Conservation (phyloP, 495 filamentous ascomycete genomes). For the Hypoxylon fragiforme region DNA sequence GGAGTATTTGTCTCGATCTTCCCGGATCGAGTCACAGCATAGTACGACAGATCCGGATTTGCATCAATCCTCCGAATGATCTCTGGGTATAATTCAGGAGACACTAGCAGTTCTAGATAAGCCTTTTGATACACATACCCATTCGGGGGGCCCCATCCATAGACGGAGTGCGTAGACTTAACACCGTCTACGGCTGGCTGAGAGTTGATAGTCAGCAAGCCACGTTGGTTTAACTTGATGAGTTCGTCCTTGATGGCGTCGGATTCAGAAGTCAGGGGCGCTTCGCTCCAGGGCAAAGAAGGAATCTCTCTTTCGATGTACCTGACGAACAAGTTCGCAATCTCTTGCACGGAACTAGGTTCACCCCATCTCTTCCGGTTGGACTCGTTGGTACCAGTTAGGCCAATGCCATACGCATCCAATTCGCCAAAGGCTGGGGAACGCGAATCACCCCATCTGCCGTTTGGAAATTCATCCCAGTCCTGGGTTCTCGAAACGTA, state of each 20-base stretch:
- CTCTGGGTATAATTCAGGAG: constrained; percentile 75
- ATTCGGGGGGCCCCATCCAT: constrained; percentile 93
- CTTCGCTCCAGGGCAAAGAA: constrained; percentile 92
- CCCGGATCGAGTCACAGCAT: constrained; percentile 81
- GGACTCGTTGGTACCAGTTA: constrained; percentile 96
- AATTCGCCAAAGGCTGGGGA: constrained; percentile 97
- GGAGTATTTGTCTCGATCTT: constrained; percentile 82
- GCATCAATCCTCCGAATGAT: constrained; percentile 77
- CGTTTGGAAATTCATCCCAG: constrained; percentile 99
- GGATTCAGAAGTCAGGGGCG: constrained; percentile 79
- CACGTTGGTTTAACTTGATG: constrained; percentile 78
- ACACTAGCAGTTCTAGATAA: constrained; percentile 88
- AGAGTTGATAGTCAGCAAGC: constrained; percentile 95
- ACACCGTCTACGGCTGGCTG: constrained; percentile 95
- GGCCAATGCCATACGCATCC: constrained; percentile 90
- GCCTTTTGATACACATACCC: constrained; percentile 99
- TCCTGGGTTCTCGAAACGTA: constrained; percentile 95
- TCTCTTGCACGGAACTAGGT: constrained; percentile 75
- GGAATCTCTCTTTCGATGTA: constrained; percentile 81
- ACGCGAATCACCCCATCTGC: constrained; percentile 96
- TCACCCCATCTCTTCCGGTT: constrained; percentile 95
- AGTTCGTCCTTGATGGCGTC: constrained; percentile 74
- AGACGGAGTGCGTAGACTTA: constrained; percentile 80
- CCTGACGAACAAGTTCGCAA: constrained; percentile 78
- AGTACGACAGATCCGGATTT: constrained; percentile 85